These are phyloP conservation scores for Tremella fuciformis DNA, from an alignment of 768 basidiomycete genomes.

Conservation along the genomic window DNA sequence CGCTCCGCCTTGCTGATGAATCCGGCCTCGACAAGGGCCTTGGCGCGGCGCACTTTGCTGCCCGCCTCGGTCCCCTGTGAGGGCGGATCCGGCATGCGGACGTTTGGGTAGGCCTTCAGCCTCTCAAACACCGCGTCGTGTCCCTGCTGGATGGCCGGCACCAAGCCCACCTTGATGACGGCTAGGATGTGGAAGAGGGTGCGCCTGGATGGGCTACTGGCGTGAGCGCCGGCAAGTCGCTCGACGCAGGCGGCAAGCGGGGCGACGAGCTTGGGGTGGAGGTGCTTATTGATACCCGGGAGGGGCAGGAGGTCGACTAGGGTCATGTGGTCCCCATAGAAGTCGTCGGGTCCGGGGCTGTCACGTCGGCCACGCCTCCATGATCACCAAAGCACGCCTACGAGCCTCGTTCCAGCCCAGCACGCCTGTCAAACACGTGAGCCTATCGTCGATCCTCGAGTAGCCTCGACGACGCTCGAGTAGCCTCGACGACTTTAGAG, in stretches of 20 bases:
- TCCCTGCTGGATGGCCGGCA: not conserved
- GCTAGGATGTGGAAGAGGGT: not conserved
- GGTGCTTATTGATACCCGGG: constrained; percentile 1
- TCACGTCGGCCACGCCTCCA: too few relatives aligned
- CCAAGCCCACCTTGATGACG: not conserved
- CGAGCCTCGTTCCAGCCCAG: too few relatives aligned
- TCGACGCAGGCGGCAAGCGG: not conserved
- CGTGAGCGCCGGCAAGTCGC: not conserved
- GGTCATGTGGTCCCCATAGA: too few relatives aligned
- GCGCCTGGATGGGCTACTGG: not conserved
- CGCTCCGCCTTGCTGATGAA: constrained; percentile 8
- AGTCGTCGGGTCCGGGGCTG: too few relatives aligned
- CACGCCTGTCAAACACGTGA: too few relatives aligned
- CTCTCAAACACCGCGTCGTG: not conserved
- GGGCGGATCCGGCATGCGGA: too few relatives aligned
- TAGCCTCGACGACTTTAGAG: too few relatives aligned
- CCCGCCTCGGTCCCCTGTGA: too few relatives aligned
- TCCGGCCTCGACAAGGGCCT: constrained; percentile 5
- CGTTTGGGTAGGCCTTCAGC: not conserved
- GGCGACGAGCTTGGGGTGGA: not conserved
- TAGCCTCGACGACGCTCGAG: too few relatives aligned
- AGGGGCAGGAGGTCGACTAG: not conserved
- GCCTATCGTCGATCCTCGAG: too few relatives aligned
- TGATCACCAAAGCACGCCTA: too few relatives aligned
- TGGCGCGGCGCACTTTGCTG: too few relatives aligned